phyloP scores from a whole-genome alignment of 495 filamentous ascomycete genomes.

The Saxispiralis lemnorum region DNA sequence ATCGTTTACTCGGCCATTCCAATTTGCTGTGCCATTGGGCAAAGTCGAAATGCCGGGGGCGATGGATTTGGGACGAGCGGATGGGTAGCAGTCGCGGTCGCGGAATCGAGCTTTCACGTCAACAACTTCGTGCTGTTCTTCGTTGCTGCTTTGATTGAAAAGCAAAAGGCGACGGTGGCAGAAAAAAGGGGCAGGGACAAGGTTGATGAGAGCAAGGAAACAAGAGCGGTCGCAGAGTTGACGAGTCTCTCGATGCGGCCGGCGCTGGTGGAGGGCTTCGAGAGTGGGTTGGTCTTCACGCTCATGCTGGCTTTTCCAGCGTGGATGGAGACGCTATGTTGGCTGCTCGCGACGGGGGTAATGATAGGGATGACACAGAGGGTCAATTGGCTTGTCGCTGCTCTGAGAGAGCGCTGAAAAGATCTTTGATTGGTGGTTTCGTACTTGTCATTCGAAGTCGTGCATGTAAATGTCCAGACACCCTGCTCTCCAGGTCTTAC shows the following conservation, averaged over 20 bases:
- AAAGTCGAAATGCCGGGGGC: neutral
- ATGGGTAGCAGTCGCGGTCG: conserved; percentile 16
- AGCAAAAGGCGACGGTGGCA: neutral
- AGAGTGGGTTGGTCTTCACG: conserved; percentile 23
- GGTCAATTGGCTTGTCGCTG: neutral
- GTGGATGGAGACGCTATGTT: conserved; percentile 7
- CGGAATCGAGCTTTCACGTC: conserved; percentile 21
- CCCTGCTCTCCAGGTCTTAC: too few species aligned
- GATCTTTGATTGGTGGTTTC: too few species aligned
- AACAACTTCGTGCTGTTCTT: conserved; percentile 28
- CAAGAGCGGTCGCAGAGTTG: conserved; percentile 16
- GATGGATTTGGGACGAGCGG: neutral
- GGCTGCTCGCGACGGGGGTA: conserved; percentile 16
- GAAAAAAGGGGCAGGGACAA: neutral
- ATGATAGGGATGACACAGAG: conserved; percentile 17
- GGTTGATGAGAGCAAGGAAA: neutral
- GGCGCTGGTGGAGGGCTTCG: conserved; percentile 22
- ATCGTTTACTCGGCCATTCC: conserved; percentile 22
- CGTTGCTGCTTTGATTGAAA: conserved; percentile 18
- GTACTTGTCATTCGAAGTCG: too few species aligned
- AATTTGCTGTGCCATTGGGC: conserved; percentile 8
- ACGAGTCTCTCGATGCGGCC: conserved; percentile 23
- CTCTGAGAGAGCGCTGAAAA: too few species aligned
- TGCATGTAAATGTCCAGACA: too few species aligned
- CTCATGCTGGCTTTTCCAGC: conserved; percentile 19